Conservation (phyloP, 345 rosid genomes). For the Isatis tinctoria region DNA sequence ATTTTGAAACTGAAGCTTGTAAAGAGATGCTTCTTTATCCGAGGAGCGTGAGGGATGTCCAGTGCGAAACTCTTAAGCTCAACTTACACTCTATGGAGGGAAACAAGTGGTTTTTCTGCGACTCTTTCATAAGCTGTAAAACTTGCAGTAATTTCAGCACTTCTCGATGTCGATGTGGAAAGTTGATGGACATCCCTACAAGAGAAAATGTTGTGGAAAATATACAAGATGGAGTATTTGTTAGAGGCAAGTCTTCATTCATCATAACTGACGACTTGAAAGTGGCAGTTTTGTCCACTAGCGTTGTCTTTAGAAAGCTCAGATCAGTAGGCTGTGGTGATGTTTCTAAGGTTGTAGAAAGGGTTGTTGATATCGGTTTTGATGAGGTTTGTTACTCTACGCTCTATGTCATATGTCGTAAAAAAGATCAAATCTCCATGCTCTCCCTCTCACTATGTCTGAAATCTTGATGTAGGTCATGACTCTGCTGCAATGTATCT, state of each 20-base stretch:
- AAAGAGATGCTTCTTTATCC: neutral
- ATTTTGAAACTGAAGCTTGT: neutral
- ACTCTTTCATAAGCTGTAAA: no score
- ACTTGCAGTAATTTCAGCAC: neutral
- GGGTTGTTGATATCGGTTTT: neutral
- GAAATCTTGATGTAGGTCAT: neutral
- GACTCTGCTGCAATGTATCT: neutral
- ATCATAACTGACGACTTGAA: constrained; percentile 23
- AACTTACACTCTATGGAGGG: neutral
- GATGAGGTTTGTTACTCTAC: constrained; percentile 1
- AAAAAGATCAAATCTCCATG: neutral
- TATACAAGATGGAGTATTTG: constrained; percentile 8
- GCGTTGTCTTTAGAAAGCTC: constrained; percentile 5
- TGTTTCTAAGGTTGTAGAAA: neutral
- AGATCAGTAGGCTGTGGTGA: constrained; percentile 3
- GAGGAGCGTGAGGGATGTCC: neutral
- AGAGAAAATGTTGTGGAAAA: no score
- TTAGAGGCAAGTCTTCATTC: neutral
- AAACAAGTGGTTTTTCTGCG: no score
- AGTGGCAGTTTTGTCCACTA: neutral
- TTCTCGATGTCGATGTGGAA: neutral
- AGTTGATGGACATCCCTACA: neutral
- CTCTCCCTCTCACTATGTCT: neutral
- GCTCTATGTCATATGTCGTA: neutral
- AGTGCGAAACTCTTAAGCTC: neutral